Evolutionary conservation across 116 monocot species (phyloP), one percentile per base, ranked within the genome.

Genomic region (Zostera marina): DNA sequence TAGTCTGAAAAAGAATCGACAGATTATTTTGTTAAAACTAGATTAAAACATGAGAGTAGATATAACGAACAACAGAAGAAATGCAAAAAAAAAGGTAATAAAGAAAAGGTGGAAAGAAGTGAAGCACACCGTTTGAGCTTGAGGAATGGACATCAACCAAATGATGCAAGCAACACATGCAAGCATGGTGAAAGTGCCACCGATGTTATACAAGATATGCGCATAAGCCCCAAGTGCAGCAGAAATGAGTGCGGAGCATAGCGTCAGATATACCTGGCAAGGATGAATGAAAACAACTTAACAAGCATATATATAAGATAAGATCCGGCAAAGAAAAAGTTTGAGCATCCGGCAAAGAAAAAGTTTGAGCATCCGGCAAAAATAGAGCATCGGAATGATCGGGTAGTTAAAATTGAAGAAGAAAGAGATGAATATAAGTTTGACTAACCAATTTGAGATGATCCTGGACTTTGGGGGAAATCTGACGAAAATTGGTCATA

Each of bases 241-340:
- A 3, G 85, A 65, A 21, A 57, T 78, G 11, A 96, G 53, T 0
- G 96, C 79, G 23, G 71, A 67, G 42, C 85, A 88, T 53, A 96
- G 66, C 2, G 96, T 85, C 74, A 88, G 53, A 60, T 85, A 96
- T 48, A 96, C 94, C 88, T 96, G 72, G 42, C 72, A 25, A 32
- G 56, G 6, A 2, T 9, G n/a, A n/a, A n/a, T n/a, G n/a, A n/a
- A n/a, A n/a, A n/a, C n/a, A n/a, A n/a, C n/a, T n/a, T n/a, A n/a
- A n/a, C 63, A 60, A 25, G 1, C 24, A 8, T 2, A 55, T 39
- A 39, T 13, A 38, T 15, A 7, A 39, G n/a, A 9, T n/a, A 4
- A 38, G 9, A 9, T 56, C 39, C 1, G 39, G 38, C 41, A 8
- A 51, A 7, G 51, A 21, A 20, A 51, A 51, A n/a, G n/a, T n/a